Percentiles rank a stretch among this genome's conserved stretches.
These are phyloP conservation scores for Tulasnella sp. DNA, from an alignment of 768 basidiomycete genomes.

Conservation along the genomic window DNA sequence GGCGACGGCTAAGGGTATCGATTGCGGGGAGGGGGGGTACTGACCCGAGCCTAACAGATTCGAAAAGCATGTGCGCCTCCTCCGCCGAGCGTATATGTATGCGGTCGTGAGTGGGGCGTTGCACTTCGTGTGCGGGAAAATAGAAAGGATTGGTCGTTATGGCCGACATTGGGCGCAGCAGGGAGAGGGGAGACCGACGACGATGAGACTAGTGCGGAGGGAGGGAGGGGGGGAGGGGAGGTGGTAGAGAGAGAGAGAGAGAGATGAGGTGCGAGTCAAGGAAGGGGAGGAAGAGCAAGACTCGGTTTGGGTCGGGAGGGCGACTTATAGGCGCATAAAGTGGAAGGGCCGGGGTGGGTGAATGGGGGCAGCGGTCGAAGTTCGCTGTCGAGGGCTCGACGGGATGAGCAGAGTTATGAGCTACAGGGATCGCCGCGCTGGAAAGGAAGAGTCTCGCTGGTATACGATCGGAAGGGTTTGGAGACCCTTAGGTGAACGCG, in stretches of 20 bases:
- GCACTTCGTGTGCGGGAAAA: constrained; percentile 52
- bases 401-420: constrained; percentile 5
- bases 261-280: neutral
- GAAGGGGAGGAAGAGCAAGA: constrained; percentile 4
- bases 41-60: constrained; percentile 59
- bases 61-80: constrained; percentile 68
- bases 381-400: constrained; percentile 1
- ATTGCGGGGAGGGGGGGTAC: neutral
- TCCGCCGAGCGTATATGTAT: constrained; percentile 67
- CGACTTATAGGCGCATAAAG: constrained; percentile 25
- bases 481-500: constrained; percentile 1
- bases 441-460: constrained; percentile 24
- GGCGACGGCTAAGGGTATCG: neutral
- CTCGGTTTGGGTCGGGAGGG: constrained; percentile 21
- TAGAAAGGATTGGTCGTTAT: constrained; percentile 40
- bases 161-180: neutral
- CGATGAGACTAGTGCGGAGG: constrained; percentile 10
- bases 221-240: neutral
- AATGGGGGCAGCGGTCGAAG: constrained; percentile 16
- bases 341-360: constrained; percentile 17
- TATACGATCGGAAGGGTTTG: constrained; percentile 10
- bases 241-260: neutral
- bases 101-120: constrained; percentile 65
- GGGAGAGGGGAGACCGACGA: constrained; percentile 4
- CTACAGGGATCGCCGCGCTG: constrained; percentile 24